phyloP scores from a whole-genome alignment of 208 protist genomes.

The Tetramitus jugosus region DNA sequence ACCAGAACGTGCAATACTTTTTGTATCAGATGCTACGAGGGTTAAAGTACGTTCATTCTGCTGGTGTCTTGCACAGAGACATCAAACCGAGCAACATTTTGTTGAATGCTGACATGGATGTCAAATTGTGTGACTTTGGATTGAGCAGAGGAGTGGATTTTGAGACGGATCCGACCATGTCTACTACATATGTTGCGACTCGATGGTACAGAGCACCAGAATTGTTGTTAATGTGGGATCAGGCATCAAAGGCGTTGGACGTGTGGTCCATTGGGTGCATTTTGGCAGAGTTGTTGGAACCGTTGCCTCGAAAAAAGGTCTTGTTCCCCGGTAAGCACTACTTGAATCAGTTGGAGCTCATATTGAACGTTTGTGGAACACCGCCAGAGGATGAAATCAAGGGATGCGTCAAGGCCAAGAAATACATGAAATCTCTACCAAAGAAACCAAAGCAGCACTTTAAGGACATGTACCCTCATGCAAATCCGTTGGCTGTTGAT shows the following conservation, averaged over 20 bases:
- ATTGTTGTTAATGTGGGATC: conserved; percentile 31
- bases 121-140: conserved; percentile 32
- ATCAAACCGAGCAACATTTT: conserved; percentile 35
- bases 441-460: neutral
- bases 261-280: conserved; percentile 81
- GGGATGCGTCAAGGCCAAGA: neutral
- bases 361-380: conserved; percentile 55
- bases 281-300: conserved; percentile 66
- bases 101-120: conserved; percentile 25
- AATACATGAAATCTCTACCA: neutral
- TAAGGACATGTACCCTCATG: conserved; percentile 7
- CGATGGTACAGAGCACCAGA: conserved; percentile 41
- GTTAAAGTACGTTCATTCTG: conserved; percentile 21
- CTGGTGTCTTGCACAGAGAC: conserved; percentile 33
- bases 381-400: neutral
- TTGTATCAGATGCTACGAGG: conserved; percentile 31
- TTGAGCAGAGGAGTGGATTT: neutral
- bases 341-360: conserved; percentile 71
- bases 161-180: conserved; percentile 20
- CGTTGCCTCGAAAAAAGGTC: conserved; percentile 38
- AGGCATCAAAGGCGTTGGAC: conserved; percentile 50
- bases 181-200: conserved; percentile 37
- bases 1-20: conserved; percentile 31
- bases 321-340: conserved; percentile 74
- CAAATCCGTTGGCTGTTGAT: conserved; percentile 33